Conservation (phyloP, 306 rosid species). For the Prunus salicina region DNA sequence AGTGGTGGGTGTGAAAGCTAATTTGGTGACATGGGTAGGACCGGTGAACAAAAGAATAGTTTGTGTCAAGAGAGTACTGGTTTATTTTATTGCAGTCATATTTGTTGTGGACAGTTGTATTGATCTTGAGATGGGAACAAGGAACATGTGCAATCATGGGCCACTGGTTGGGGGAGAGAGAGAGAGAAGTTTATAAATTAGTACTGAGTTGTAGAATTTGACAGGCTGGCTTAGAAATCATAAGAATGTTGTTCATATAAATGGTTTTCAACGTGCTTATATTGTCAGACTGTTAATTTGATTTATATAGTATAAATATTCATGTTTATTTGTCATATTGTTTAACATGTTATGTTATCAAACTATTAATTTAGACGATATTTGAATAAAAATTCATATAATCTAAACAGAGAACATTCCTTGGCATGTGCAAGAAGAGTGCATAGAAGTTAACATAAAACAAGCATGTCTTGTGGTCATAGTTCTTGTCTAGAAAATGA, state of each 20-base stretch:
- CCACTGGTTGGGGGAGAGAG: slow-evolving; percentile 13
- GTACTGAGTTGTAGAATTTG: background rate
- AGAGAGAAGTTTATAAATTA: background rate
- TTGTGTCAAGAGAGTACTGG: slow-evolving; percentile 4
- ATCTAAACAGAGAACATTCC: no score
- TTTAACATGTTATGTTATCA: background rate
- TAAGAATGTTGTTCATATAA: background rate
- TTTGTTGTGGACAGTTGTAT: slow-evolving; percentile 28
- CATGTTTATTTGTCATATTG: no score
- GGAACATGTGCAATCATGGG: slow-evolving; percentile 48
- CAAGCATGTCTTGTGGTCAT: background rate
- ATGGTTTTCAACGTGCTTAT: background rate
- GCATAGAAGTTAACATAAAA: background rate
- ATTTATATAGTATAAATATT: no score
- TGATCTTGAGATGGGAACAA: slow-evolving; percentile 20
- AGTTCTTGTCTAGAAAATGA: background rate
- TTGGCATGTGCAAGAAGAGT: background rate
- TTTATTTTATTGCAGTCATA: slow-evolving; percentile 2
- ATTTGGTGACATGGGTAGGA: slow-evolving; percentile 21
- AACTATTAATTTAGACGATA: background rate
- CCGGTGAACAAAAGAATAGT: slow-evolving; percentile 7
- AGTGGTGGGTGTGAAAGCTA: slow-evolving; percentile 8
- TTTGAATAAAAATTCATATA: background rate
- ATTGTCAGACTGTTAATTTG: background rate
- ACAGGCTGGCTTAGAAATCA: background rate